Evolutionary conservation across 2,329 filamentous ascomycete genomes (phyloP).

Genomic region (Trichoderma asperellum): DNA sequence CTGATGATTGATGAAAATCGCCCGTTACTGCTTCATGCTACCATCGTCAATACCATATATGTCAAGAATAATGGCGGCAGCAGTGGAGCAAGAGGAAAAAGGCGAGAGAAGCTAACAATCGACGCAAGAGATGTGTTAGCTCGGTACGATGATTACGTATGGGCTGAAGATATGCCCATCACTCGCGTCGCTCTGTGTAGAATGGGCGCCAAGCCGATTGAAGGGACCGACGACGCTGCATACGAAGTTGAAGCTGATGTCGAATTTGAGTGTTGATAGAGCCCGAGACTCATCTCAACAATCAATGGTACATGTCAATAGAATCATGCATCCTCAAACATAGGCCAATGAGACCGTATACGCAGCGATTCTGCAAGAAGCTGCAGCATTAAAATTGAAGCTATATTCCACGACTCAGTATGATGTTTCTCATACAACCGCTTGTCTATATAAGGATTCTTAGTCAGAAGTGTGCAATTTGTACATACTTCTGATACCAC

Average conservation of each 20-base stretch:
- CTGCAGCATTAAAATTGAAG: not conserved
- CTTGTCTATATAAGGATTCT: not conserved
- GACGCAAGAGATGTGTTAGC: slow-evolving; percentile 62
- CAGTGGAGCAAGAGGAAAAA: slow-evolving; percentile 37
- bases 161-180: slow-evolving; percentile 70
- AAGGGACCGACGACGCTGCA: slow-evolving; percentile 56
- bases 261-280: slow-evolving; percentile 34
- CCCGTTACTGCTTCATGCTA: slow-evolving; percentile 78
- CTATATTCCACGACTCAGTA: not conserved
- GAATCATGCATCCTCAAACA: too few relatives aligned
- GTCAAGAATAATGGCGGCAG: slow-evolving; percentile 48
- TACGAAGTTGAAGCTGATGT: slow-evolving; percentile 60
- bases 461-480: too few relatives aligned
- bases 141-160: slow-evolving; percentile 66
- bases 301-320: not conserved
- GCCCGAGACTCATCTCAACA: not conserved
- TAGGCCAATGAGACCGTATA: too few relatives aligned
- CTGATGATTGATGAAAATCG: slow-evolving; percentile 63
- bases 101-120: slow-evolving; percentile 50
- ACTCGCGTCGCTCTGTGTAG: slow-evolving; percentile 77
- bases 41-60: slow-evolving; percentile 84
- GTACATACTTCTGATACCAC: too few relatives aligned
- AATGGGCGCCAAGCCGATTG: slow-evolving; percentile 78
- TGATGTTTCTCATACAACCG: not conserved
- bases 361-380: not conserved